Percentiles rank a stretch among this genome's conserved stretches.
These are phyloP conservation scores for Clarireedia monteithiana DNA, from an alignment of 2,329 filamentous ascomycete genomes.

Conservation along the genomic window DNA sequence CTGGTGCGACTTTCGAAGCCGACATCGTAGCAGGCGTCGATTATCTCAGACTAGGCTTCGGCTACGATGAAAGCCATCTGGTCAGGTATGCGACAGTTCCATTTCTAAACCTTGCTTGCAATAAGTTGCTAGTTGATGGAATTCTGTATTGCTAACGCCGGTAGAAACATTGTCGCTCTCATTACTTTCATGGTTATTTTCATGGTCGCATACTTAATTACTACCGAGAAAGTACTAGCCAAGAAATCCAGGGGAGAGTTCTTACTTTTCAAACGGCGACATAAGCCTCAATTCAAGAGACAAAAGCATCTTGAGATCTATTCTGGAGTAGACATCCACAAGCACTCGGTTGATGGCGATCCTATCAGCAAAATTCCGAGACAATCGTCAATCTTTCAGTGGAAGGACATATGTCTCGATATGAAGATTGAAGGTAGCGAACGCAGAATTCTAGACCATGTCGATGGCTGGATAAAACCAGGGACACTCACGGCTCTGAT, in stretches of 20 bases:
- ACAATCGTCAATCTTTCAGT: conserved; percentile 16
- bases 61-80: conserved; percentile 49
- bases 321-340: conserved; percentile 12
- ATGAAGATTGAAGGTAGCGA: conserved; percentile 59
- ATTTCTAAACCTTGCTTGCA: neutral
- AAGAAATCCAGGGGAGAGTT: conserved; percentile 72
- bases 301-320: conserved; percentile 7
- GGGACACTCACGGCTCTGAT: conserved; percentile 62
- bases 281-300: conserved; percentile 32
- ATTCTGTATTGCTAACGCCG: neutral
- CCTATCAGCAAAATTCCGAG: neutral
- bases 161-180: conserved; percentile 58
- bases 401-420: conserved; percentile 53
- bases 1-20: conserved; percentile 49
- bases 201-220: conserved; percentile 51
- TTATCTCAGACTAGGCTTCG: conserved; percentile 47
- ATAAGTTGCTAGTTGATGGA: neutral
- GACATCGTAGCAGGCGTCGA: conserved; percentile 38
- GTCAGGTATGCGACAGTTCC: conserved; percentile 42
- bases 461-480: conserved; percentile 65
- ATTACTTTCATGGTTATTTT: conserved; percentile 58
- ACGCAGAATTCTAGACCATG: conserved; percentile 57
- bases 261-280: conserved; percentile 64
- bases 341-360: neutral
- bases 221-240: conserved; percentile 53